phyloP scores from a whole-genome alignment of 768 basidiomycete species.

The Collybia nuda region DNA sequence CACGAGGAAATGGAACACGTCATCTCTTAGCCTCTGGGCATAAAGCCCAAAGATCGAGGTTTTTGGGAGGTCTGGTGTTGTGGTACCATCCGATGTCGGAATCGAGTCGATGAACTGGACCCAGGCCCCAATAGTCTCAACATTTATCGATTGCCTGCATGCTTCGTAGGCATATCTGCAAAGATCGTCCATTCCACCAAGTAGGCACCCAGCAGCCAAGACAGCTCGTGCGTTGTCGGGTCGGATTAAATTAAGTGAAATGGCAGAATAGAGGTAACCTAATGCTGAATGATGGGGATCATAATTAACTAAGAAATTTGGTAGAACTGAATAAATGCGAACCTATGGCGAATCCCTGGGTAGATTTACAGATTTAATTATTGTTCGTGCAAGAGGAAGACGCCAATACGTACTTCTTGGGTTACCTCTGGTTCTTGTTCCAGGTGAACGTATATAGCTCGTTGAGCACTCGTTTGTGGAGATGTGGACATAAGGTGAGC shows the following conservation, averaged over 20 bases:
- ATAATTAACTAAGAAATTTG: slow-evolving; percentile 8
- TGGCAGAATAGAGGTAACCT: slow-evolving; percentile 77
- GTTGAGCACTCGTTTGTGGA: slow-evolving; percentile 62
- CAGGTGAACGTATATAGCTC: slow-evolving; percentile 71
- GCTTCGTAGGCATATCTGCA: slow-evolving; percentile 76
- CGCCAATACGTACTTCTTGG: slow-evolving; percentile 61
- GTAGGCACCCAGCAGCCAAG: slow-evolving; percentile 79
- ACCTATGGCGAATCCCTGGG: slow-evolving; percentile 78
- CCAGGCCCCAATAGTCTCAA: slow-evolving; percentile 76
- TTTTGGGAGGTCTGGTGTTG: slow-evolving; percentile 47
- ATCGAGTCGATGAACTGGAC: slow-evolving; percentile 70
- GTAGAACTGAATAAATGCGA: slow-evolving; percentile 11
- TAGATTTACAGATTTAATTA: slow-evolving; percentile 13
- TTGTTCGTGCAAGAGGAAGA: slow-evolving; percentile 7
- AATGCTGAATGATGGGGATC: slow-evolving; percentile 48
- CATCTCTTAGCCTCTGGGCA: slow-evolving; percentile 72
- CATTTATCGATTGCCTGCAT: slow-evolving; percentile 73
- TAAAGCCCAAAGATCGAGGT: slow-evolving; percentile 74
- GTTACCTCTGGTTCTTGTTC: slow-evolving; percentile 82
- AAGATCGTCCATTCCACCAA: slow-evolving; percentile 87
- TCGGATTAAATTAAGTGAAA: slow-evolving; percentile 65
- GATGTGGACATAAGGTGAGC: slow-evolving; percentile 87
- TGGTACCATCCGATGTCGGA: slow-evolving; percentile 50
- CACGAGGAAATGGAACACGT: slow-evolving; percentile 77
- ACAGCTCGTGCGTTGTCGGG: slow-evolving; percentile 83